Conservation (phyloP, 1,139 yeast species). For the Diutina ranongensis region DNA sequence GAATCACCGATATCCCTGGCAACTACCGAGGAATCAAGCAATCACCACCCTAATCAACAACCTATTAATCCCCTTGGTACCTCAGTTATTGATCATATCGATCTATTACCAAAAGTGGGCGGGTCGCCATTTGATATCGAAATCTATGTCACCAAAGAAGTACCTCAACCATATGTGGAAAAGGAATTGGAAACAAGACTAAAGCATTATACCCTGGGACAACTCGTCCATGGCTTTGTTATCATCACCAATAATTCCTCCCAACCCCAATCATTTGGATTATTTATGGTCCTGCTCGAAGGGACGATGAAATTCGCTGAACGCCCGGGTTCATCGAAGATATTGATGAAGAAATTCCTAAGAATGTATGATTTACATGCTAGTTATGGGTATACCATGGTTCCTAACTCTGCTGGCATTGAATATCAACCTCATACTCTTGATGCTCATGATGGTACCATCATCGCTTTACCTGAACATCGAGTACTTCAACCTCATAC, state of each 20-base stretch:
- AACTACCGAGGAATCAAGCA: too few relatives aligned
- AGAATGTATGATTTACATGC: conserved; percentile 40
- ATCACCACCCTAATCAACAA: too few relatives aligned
- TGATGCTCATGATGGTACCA: conserved; percentile 37
- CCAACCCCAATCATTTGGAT: conserved; percentile 30
- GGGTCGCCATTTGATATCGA: conserved; percentile 32
- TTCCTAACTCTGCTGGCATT: conserved; percentile 41
- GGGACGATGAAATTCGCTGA: conserved; percentile 32
- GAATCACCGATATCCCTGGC: too few relatives aligned
- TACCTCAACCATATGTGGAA: conserved; percentile 24
- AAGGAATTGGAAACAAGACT: conserved; percentile 31
- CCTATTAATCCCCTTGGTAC: too few relatives aligned
- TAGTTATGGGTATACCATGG: conserved; percentile 28
- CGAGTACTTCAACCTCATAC: conserved; percentile 38
- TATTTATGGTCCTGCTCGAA: conserved; percentile 35
- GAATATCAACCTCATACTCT: conserved; percentile 30
- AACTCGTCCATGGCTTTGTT: conserved; percentile 23
- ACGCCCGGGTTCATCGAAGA: conserved; percentile 1
- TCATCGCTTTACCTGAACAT: conserved; percentile 40
- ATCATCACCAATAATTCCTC: conserved; percentile 27
- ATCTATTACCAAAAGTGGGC: conserved; percentile 23
- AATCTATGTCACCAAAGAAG: conserved; percentile 30
- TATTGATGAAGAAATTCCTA: conserved; percentile 29
- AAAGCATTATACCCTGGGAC: conserved; percentile 28
- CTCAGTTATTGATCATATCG: conserved; percentile 36